Evolutionary conservation across 805 yeast species (phyloP).

Genomic region (Starmerella riodocensis): DNA sequence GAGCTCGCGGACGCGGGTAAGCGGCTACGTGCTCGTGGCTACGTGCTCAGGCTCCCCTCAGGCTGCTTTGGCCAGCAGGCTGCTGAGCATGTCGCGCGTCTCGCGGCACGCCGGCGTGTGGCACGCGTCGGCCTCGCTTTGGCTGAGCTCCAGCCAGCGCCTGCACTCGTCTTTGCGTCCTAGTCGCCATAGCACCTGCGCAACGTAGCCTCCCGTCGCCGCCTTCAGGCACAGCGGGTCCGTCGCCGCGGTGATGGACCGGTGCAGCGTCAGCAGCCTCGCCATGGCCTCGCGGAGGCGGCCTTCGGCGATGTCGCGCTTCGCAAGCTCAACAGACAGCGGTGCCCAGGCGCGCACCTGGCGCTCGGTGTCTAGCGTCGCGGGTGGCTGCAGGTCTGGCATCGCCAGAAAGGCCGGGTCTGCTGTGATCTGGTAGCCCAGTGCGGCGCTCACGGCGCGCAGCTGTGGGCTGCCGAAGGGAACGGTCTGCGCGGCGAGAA

Average conservation of each 20-base stretch:
- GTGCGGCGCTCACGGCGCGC: conserved; percentile 20
- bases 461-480: conserved; percentile 23
- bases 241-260: conserved; percentile 12
- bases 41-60: background rate
- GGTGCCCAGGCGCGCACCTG: conserved; percentile 4
- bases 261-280: conserved; percentile 19
- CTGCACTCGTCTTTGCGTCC: conserved; percentile 15
- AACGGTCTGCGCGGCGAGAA: conserved; percentile 21
- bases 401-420: conserved; percentile 1
- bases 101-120: conserved; percentile 19
- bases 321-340: conserved; percentile 21
- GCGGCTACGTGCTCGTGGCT: background rate
- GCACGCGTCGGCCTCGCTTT: conserved; percentile 11
- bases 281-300: conserved; percentile 20
- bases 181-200: conserved; percentile 22
- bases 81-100: conserved; percentile 13
- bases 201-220: conserved; percentile 19
- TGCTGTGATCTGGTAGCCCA: conserved; percentile 14
- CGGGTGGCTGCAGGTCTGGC: conserved; percentile 2
- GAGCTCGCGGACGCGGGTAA: too few species aligned
- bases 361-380: conserved; percentile 4
- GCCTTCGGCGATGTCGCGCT: conserved; percentile 11
- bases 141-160: conserved; percentile 16
- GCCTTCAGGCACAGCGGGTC: conserved; percentile 18
- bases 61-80: conserved; percentile 7